Percentiles rank a stretch among this genome's conserved stretches.
These are phyloP conservation scores for Fonsecaea erecta DNA, from an alignment of 2,329 filamentous ascomycete genomes.

Conservation along the genomic window DNA sequence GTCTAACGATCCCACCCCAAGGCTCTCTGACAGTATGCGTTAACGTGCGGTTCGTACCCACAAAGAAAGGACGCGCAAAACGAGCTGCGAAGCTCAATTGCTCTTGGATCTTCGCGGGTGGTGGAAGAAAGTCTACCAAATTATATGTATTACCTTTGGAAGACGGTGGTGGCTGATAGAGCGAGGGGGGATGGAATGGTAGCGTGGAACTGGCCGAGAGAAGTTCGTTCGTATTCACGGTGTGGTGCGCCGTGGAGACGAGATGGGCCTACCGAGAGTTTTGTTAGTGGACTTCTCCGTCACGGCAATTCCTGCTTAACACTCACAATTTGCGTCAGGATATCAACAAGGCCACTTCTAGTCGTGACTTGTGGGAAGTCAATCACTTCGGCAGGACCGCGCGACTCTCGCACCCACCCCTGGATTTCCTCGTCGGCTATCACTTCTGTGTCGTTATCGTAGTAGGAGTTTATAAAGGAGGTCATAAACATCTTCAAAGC, in stretches of 20 bases:
- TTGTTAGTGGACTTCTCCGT: no score
- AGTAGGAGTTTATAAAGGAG: conserved; percentile 21
- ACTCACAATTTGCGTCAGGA: conserved; percentile 21
- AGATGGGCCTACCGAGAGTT: conserved; percentile 13
- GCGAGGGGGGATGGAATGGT: conserved; percentile 15
- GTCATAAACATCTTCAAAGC: conserved; percentile 21
- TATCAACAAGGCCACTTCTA: conserved; percentile 10
- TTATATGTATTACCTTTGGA: conserved; percentile 21
- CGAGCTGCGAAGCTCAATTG: conserved; percentile 13
- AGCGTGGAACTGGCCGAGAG: conserved; percentile 18
- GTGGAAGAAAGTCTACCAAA: conserved; percentile 15
- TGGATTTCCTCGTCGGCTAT: conserved; percentile 20
- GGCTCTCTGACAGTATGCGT: no score
- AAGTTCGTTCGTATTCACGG: conserved; percentile 19
- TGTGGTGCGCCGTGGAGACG: conserved; percentile 20
- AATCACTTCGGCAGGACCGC: conserved; percentile 17
- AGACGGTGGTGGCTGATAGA: conserved; percentile 19
- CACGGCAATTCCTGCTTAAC: no score
- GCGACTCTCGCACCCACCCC: conserved; percentile 17
- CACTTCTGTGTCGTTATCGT: conserved; percentile 14
- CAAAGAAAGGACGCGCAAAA: conserved; percentile 21
- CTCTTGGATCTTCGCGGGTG: conserved; percentile 4
- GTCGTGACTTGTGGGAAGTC: conserved; percentile 19
- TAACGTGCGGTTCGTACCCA: conserved; percentile 16
- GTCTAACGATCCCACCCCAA: no score